phyloP scores from a whole-genome alignment of 306 rosid species.

The Trifolium fragiferum region DNA sequence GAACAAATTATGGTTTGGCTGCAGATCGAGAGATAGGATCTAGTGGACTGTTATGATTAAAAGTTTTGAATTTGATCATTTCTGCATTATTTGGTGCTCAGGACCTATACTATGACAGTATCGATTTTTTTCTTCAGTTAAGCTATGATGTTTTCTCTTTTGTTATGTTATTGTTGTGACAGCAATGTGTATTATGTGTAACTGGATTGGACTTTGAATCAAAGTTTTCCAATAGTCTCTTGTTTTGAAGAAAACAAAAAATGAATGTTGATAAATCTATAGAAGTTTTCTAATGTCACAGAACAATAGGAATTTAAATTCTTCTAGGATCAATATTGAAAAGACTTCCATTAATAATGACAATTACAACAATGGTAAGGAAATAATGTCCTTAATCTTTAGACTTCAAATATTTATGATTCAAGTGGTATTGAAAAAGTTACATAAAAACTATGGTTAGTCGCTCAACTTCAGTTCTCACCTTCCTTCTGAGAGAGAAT shows the following conservation, averaged over 20 bases:
- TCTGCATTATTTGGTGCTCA: background rate
- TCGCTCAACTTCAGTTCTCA: constrained; percentile 30
- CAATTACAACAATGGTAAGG: background rate
- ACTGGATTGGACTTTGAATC: too few relatives aligned
- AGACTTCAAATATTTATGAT: background rate
- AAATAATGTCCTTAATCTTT: background rate
- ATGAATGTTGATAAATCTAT: background rate
- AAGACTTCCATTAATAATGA: background rate
- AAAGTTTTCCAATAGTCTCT: too few relatives aligned
- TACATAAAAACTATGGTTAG: background rate
- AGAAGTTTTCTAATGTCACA: background rate
- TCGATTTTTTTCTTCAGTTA: background rate
- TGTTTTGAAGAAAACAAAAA: too few relatives aligned
- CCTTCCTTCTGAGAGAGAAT: constrained; percentile 51
- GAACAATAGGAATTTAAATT: background rate
- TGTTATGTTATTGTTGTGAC: too few relatives aligned
- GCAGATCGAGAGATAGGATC: background rate
- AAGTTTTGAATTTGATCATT: background rate
- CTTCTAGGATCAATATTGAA: background rate
- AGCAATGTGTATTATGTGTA: too few relatives aligned
- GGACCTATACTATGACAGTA: background rate
- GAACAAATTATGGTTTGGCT: too few relatives aligned
- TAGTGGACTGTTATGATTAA: background rate
- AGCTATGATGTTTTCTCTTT: too few relatives aligned
- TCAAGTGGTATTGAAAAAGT: background rate